phyloP scores from a whole-genome alignment of 306 rosid species.

The Corylus heterophylla region DNA sequence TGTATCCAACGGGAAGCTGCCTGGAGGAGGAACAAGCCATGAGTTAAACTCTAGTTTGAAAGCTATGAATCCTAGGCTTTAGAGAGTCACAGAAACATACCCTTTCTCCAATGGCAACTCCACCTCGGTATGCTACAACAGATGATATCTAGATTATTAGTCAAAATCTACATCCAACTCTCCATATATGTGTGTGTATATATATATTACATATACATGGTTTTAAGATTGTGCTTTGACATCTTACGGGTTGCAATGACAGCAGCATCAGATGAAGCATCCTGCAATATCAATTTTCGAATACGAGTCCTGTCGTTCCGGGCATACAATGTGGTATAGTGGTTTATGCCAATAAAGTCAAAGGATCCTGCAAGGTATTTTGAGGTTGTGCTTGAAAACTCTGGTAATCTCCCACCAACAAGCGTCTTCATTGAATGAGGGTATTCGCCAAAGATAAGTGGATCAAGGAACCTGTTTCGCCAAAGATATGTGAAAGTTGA shows the following conservation, averaged over 20 bases:
- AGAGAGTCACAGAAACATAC: constrained; percentile 42
- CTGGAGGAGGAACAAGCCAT: constrained; percentile 39
- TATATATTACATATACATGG: not conserved
- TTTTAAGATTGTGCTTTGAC: constrained; percentile 10
- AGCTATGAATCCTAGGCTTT: constrained; percentile 19
- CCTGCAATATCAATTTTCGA: constrained; percentile 62
- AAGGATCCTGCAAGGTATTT: constrained; percentile 60
- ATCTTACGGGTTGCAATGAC: constrained; percentile 76
- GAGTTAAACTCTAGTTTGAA: constrained; percentile 22
- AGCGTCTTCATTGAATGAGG: constrained; percentile 73
- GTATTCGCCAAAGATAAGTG: constrained; percentile 72
- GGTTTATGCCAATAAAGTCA: constrained; percentile 85
- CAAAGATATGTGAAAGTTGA: constrained; percentile 14
- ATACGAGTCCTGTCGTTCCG: constrained; percentile 70
- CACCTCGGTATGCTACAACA: constrained; percentile 57
- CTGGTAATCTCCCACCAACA: constrained; percentile 72
- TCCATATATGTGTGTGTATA: not conserved
- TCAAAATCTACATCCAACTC: not conserved
- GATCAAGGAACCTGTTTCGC: constrained; percentile 83
- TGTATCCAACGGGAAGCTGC: constrained; percentile 85
- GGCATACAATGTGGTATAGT: constrained; percentile 78
- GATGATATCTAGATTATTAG: constrained; percentile 30
- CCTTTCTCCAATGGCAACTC: constrained; percentile 79
- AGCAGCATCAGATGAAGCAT: constrained; percentile 76
- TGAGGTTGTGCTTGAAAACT: constrained; percentile 51